These are phyloP conservation scores for Phalaenopsis hybrid DNA, from an alignment of 116 monocot genomes.

Conservation along the genomic window DNA sequence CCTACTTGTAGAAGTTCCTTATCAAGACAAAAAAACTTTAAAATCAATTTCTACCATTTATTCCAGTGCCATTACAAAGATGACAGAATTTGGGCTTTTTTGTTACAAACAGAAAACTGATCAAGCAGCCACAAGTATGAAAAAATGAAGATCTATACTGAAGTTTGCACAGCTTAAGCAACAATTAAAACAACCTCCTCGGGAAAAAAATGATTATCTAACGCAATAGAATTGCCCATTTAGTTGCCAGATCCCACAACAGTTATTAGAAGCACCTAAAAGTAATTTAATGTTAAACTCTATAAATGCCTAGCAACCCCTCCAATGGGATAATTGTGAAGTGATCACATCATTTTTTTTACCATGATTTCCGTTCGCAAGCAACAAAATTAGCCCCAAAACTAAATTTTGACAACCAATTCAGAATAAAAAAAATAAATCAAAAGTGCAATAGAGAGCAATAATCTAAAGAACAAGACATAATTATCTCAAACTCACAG, in stretches of 20 bases:
- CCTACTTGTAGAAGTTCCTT: not conserved
- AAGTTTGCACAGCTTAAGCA: not conserved
- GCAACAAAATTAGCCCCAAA: too few relatives aligned
- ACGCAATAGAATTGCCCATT: not conserved
- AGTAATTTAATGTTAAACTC: not conserved
- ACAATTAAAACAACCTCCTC: not conserved
- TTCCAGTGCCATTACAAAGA: not conserved
- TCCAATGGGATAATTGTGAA: not conserved
- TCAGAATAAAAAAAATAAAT: too few relatives aligned
- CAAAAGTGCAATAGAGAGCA: not conserved
- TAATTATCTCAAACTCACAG: conserved; percentile 36
- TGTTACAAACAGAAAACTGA: not conserved
- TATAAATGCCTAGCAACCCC: not conserved
- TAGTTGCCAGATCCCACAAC: not conserved
- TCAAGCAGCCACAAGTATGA: not conserved
- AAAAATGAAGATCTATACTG: not conserved
- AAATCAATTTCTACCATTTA: not conserved
- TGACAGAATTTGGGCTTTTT: too few relatives aligned
- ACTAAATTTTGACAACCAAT: too few relatives aligned
- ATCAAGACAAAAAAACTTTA: not conserved
- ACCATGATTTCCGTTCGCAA: not conserved
- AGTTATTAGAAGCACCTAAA: not conserved
- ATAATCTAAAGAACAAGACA: not conserved
- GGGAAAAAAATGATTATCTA: not conserved
- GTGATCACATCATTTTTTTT: not conserved